Percentiles rank a stretch among this genome's conserved stretches.
These are phyloP conservation scores for Scenedesmus sp. DNA, from an alignment of 163 green algal species.

Conservation along the genomic window DNA sequence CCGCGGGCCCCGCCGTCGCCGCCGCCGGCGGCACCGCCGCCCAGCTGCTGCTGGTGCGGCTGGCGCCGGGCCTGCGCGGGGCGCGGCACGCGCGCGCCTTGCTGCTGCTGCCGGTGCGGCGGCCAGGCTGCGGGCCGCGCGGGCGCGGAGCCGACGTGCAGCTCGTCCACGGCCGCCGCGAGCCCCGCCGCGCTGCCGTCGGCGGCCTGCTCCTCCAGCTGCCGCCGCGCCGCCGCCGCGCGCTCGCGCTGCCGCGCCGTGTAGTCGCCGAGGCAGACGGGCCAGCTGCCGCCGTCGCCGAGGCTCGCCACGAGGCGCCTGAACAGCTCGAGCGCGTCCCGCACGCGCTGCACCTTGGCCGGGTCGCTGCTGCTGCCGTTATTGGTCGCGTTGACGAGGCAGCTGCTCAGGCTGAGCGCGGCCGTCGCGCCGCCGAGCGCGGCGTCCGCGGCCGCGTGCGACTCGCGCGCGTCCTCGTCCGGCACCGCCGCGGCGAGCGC, in stretches of 20 bases:
- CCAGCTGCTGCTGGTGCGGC: no score
- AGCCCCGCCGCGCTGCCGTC: no score
- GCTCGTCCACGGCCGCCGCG: no score
- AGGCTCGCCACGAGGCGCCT: constrained; percentile 20
- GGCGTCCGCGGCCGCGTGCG: background rate
- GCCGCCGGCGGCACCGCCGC: no score
- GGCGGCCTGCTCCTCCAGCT: background rate
- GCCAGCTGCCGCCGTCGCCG: no score
- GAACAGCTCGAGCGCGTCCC: background rate
- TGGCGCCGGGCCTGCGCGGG: no score
- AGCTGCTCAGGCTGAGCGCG: constrained; percentile 4
- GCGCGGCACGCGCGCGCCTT: no score
- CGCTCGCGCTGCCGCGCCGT: no score
- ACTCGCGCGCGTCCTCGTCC: background rate
- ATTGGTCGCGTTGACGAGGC: background rate
- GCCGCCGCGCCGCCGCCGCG: no score
- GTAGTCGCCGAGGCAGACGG: no score
- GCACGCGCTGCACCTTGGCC: background rate
- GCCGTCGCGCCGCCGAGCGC: background rate
- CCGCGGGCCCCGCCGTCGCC: background rate
- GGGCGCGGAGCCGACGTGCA: no score
- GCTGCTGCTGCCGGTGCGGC: background rate
- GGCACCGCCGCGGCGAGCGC: background rate
- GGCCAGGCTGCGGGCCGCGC: no score
- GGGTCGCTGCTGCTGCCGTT: constrained; percentile 6